Percentiles rank a stretch among this genome's conserved stretches.
phyloP scores from a whole-genome alignment of 495 filamentous ascomycete species.

The Tuber aestivum region DNA sequence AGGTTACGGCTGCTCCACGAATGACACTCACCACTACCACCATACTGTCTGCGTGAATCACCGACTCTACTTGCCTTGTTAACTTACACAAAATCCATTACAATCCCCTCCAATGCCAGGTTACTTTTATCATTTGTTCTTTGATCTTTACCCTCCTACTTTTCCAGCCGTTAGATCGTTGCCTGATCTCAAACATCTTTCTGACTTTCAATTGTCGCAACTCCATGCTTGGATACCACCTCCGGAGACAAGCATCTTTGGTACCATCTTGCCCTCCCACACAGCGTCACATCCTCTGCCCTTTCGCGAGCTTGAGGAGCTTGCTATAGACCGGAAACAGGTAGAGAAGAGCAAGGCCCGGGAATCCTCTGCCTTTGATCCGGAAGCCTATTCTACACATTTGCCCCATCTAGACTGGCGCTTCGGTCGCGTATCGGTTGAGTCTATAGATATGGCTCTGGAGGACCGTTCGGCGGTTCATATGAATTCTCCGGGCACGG shows the following conservation, averaged over 20 bases:
- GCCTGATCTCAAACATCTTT: conserved; percentile 43
- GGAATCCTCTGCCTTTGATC: conserved; percentile 8
- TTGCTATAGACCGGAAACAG: neutral
- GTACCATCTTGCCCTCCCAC: conserved; percentile 46
- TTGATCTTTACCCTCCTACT: conserved; percentile 68
- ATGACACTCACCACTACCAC: neutral
- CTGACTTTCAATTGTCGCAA: conserved; percentile 16
- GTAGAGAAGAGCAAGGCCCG: conserved; percentile 29
- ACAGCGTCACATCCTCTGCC: neutral
- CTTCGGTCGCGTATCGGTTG: conserved; percentile 57
- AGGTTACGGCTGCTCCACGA: neutral
- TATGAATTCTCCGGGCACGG: conserved; percentile 43
- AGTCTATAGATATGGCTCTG: conserved; percentile 62
- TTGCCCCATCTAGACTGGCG: conserved; percentile 52
- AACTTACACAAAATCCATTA: neutral
- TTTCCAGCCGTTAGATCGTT: conserved; percentile 47
- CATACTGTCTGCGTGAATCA: neutral
- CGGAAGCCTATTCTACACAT: neutral
- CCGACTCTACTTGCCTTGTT: neutral
- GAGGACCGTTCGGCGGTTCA: conserved; percentile 21
- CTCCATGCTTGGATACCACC: conserved; percentile 45
- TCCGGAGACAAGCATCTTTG: conserved; percentile 50
- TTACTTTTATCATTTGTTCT: conserved; percentile 84
- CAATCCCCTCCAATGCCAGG: conserved; percentile 55
- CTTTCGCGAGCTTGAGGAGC: neutral